Evolutionary conservation across 1,139 yeast species (phyloP), one percentile per base, ranked within the genome.

Genomic region (Magnusiomyces sp.): DNA sequence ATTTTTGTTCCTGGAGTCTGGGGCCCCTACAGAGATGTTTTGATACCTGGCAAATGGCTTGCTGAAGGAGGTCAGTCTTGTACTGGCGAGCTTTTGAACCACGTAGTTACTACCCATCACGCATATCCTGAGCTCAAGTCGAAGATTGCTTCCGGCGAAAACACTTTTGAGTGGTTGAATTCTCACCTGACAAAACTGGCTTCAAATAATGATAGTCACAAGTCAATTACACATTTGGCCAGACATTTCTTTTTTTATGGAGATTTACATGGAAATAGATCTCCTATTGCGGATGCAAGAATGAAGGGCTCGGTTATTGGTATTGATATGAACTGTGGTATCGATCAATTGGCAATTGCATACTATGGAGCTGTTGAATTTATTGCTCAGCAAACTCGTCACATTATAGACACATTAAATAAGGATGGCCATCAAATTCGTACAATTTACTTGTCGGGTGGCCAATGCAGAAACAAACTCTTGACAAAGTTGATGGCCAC

Each of bases 41-140:
- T 92, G 73, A 86, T 94, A 17, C 85, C 87, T 37, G 89, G 82
- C 11, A 83, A 76, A 62, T 92, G 97, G 97, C 75, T 89, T 59
- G 95, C 97, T n/a, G 98, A 92, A 70, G 98, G 98, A 62, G 98
- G 98, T 17, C 98, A 92, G 68, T 84, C 95, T 19, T 85, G 95
- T 63, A 92, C 98, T 1, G 98, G 98, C 57, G 96, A 95, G 37
- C 75, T 92, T 47, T 75, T 92, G 59, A 94, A 92, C 2, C 95
- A 88, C 67, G 94, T 90, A n/a, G 70, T 92, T 55, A 75, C 88
- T 5, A 82, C 85, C 16, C 98, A 92, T 63, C 97, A 97, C 0
- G 95, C 97, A 0, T 81, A 81, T 58, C 72, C 78, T 9, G 86
- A 85, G 61, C 52, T 49, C 13, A 45, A 49, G 39, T 74, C 90